Evolutionary conservation across 2,329 filamentous ascomycete species (phyloP).

Genomic region (Alternaria ethzedia): DNA sequence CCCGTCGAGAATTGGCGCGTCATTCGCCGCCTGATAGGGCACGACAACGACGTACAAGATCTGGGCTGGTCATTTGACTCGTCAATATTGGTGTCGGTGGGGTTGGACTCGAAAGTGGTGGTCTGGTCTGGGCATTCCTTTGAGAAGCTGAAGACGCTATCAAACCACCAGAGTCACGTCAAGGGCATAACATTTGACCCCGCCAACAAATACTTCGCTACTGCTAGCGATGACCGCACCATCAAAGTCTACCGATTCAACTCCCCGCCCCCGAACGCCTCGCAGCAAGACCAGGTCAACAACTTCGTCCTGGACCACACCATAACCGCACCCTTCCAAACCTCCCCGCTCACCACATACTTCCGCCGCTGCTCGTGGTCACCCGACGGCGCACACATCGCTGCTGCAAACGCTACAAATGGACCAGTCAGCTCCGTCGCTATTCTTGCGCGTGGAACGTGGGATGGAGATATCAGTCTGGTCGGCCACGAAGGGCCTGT

Average conservation of each 20-base stretch:
- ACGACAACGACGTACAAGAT: constrained; percentile 98
- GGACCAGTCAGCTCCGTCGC: constrained; percentile 96
- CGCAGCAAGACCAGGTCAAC: constrained; percentile 92
- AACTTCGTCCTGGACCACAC: constrained; percentile 96
- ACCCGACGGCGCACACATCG: constrained; percentile 95
- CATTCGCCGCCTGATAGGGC: constrained; percentile 87
- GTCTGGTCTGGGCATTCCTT: constrained; percentile 99
- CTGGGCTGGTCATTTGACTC: constrained; percentile 96
- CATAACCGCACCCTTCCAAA: constrained; percentile 84
- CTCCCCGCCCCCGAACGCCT: constrained; percentile 84
- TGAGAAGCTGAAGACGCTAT: constrained; percentile 93
- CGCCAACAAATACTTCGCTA: constrained; percentile 99
- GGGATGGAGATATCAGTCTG: constrained; percentile 96
- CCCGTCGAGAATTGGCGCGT: constrained; percentile 99
- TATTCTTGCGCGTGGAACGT: constrained; percentile 88
- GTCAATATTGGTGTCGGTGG: constrained; percentile 93
- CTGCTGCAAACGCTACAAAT: constrained; percentile 95
- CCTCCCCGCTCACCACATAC: constrained; percentile 93
- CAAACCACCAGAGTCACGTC: constrained; percentile 94
- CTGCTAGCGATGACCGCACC: constrained; percentile 93
- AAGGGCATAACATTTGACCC: constrained; percentile 99
- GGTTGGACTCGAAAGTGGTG: constrained; percentile 95
- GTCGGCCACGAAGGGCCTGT: constrained; percentile 97
- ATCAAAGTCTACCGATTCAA: constrained; percentile 98
- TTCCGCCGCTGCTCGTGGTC: constrained; percentile 98